Evolutionary conservation across 441 rosid species (phyloP).

Genomic region (Breynia disticha): DNA sequence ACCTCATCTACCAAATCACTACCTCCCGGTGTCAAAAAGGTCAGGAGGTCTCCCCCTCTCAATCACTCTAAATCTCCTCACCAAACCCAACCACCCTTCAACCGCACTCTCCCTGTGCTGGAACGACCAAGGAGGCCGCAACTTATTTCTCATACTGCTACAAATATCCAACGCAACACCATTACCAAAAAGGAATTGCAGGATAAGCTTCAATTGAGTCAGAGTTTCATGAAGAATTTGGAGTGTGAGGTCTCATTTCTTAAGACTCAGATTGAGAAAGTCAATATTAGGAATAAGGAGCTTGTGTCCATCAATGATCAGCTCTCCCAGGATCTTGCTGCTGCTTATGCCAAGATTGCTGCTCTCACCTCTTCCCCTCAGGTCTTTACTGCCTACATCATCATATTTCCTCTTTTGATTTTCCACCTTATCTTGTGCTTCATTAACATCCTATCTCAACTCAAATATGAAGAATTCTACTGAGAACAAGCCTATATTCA

Average conservation of each 20-base stretch:
- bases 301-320: slow-evolving; percentile 42
- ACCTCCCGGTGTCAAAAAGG: slow-evolving; percentile 30
- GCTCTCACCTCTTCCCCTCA: slow-evolving; percentile 28
- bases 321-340: slow-evolving; percentile 53
- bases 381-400: slow-evolving; percentile 20
- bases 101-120: slow-evolving; percentile 40
- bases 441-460: no score
- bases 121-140: slow-evolving; percentile 39
- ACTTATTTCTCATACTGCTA: no score
- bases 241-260: slow-evolving; percentile 41
- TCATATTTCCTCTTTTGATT: slow-evolving; percentile 3
- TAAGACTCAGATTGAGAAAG: slow-evolving; percentile 50
- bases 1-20: slow-evolving; percentile 24
- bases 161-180: no score
- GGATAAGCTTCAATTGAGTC: no score
- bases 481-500: slow-evolving; percentile 43
- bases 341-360: slow-evolving; percentile 51
- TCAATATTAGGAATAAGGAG: slow-evolving; percentile 40
- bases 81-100: slow-evolving; percentile 17
- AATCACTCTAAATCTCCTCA: slow-evolving; percentile 37
- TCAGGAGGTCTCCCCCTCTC: slow-evolving; percentile 30
- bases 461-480: slow-evolving; percentile 23
- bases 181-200: no score
- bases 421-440: slow-evolving; percentile 1
- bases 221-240: slow-evolving; percentile 52